Evolutionary conservation across 208 protist species (phyloP).

Genomic region (Wallacemonas collosoma): DNA sequence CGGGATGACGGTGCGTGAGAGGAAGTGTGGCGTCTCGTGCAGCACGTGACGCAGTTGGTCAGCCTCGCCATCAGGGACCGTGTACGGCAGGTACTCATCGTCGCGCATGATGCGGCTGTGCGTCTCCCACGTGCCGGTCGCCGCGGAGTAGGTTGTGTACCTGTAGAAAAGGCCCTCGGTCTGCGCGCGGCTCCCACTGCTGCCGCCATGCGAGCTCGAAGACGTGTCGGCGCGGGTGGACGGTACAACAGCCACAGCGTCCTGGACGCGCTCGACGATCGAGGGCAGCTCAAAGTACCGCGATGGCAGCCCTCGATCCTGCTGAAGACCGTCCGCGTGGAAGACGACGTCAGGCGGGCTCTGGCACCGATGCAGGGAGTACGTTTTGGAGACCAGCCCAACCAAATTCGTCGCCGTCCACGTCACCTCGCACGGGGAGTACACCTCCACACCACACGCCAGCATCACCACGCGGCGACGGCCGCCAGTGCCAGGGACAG

Average conservation of each 20-base stretch:
- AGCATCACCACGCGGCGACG: conserved; percentile 21
- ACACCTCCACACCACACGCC: conserved; percentile 68
- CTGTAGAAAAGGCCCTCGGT: background rate
- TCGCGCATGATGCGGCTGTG: background rate
- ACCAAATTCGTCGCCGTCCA: conserved; percentile 72
- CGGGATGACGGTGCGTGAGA: conserved; percentile 46
- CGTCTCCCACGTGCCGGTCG: background rate
- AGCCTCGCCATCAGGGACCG: background rate
- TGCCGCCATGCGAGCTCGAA: too few relatives aligned
- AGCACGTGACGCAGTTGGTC: background rate
- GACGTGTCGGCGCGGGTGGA: background rate
- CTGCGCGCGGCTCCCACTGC: background rate
- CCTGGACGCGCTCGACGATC: conserved; percentile 34
- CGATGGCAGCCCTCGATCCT: conserved; percentile 15
- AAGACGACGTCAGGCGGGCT: conserved; percentile 67
- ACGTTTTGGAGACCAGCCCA: conserved; percentile 61
- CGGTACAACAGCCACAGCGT: background rate
- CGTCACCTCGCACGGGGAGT: conserved; percentile 69
- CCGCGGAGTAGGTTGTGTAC: background rate
- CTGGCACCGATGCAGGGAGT: conserved; percentile 82
- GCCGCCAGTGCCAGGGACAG: conserved; percentile 9
- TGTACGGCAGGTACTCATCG: conserved; percentile 1
- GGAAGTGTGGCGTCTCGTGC: background rate
- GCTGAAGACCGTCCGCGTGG: conserved; percentile 42
- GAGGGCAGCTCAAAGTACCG: conserved; percentile 38